Evolutionary conservation across 1,284 basidiomycete species (phyloP), one percentile per base, ranked within the genome.

Genomic region (Pseudozyma sp.): DNA sequence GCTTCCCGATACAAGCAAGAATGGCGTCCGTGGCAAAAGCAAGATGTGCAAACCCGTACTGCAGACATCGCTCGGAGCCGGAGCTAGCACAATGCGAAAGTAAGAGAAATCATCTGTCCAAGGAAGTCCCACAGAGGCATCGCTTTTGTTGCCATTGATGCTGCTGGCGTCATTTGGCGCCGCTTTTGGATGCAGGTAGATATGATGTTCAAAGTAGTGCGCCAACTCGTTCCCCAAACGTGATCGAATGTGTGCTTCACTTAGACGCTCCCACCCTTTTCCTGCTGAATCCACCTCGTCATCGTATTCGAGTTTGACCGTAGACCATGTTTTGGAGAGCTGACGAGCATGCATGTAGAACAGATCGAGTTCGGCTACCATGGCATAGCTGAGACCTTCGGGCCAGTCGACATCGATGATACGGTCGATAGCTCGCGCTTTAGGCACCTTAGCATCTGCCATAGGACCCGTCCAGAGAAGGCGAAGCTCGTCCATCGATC

Each of bases 371-470:
- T 71, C 59, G n/a, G 77, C 70, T 6, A 77, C 61, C 78, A 80
- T 80, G 0, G 58, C 65, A 49, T 72, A 77, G 69, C 61, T 73
- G 19, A 80, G 42, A 4, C 78, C 78, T 38, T 76, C 61, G 10
- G 74, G 77, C 78, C 78, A 80, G 51, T 80, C 78, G 14, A 77
- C 68, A 9, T 76, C 73, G 14, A 53, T 43, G 45, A 80, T 68
- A 12, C 78, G 63, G 16, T 80, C 78, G 12, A 80, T 47, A n/a
- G 76, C 77, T 51, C 72, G 38, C 2, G 59, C 63, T 56, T 76
- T 76, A 12, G 71, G 68, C n/a, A 79, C 77, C n/a, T 70, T 76
- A 3, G 53, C 43, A 52, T 76, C 77, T 13, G 64, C 57, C 77
- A 80, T 77, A 7, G 77, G 66, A 1, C 60, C 65, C 1, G 54